phyloP scores from a whole-genome alignment of 2,329 filamentous ascomycete genomes.

The Tolypocladium endophyticum region DNA sequence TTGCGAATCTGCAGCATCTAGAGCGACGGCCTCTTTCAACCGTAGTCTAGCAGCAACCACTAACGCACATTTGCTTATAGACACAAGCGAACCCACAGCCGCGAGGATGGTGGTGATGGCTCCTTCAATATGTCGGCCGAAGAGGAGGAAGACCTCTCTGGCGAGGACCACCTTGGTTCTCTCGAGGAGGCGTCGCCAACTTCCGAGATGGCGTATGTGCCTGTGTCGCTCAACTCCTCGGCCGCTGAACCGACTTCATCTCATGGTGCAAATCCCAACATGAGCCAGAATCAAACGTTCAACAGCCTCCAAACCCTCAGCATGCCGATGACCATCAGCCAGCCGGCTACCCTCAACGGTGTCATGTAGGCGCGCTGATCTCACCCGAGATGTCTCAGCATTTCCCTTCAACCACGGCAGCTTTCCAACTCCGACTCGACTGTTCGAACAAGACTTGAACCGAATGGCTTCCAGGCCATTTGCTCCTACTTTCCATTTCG shows the following conservation, averaged over 20 bases:
- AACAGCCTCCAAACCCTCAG: slow-evolving; percentile 51
- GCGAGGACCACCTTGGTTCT: slow-evolving; percentile 74
- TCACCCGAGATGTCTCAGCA: not conserved
- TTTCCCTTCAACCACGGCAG: slow-evolving; percentile 8
- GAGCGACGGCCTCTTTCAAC: not conserved
- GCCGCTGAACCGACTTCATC: slow-evolving; percentile 17
- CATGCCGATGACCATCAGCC: slow-evolving; percentile 55
- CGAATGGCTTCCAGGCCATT: not conserved
- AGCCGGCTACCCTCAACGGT: slow-evolving; percentile 35
- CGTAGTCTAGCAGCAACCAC: not conserved
- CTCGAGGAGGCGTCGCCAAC: slow-evolving; percentile 70
- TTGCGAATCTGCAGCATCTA: not conserved
- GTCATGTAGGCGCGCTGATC: slow-evolving; percentile 27
- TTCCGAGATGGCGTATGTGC: slow-evolving; percentile 54
- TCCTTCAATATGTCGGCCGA: slow-evolving; percentile 62
- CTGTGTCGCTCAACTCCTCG: slow-evolving; percentile 36
- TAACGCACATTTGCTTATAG: slow-evolving; percentile 34
- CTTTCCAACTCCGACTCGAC: not conserved
- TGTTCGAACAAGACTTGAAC: not conserved
- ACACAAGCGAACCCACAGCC: slow-evolving; percentile 70
- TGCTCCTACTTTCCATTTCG: slow-evolving; percentile 4
- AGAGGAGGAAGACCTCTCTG: slow-evolving; percentile 71
- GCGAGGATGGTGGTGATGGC: slow-evolving; percentile 48
- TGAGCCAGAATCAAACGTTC: slow-evolving; percentile 25
- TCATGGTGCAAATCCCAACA: slow-evolving; percentile 8